Conservation (phyloP, 2,329 filamentous ascomycete genomes). For the Gliomastix tumulicola region DNA sequence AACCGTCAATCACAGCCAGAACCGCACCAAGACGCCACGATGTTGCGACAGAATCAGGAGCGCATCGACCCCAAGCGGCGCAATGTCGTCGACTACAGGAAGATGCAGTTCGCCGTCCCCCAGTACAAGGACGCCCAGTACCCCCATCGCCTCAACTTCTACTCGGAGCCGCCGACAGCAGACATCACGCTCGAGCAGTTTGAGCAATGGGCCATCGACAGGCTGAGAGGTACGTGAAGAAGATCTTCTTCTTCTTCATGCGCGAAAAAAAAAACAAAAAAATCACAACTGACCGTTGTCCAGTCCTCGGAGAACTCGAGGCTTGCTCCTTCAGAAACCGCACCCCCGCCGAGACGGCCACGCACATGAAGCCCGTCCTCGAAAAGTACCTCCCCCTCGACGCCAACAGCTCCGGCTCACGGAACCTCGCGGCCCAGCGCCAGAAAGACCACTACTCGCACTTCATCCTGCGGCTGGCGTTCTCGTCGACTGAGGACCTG, state of each 20-base stretch:
- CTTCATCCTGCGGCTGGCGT: constrained; percentile 91
- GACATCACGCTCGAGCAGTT: constrained; percentile 97
- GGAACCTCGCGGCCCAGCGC: constrained; percentile 61
- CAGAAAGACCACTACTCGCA: constrained; percentile 97
- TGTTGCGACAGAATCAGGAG: constrained; percentile 44
- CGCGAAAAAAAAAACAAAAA: neutral
- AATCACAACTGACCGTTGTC: constrained; percentile 3
- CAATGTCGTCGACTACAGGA: constrained; percentile 69
- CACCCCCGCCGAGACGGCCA: constrained; percentile 69
- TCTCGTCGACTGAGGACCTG: constrained; percentile 85
- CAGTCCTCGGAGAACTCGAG: constrained; percentile 83
- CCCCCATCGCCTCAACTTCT: constrained; percentile 85
- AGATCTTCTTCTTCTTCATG: no score
- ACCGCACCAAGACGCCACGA: constrained; percentile 16
- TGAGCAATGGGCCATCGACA: constrained; percentile 96
- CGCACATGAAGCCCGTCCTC: constrained; percentile 79
- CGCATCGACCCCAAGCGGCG: constrained; percentile 66
- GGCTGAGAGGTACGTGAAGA: constrained; percentile 81
- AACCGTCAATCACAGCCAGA: no score
- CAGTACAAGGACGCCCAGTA: constrained; percentile 74
- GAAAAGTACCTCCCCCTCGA: constrained; percentile 81
- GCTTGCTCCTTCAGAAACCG: constrained; percentile 94
- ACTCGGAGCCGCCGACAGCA: constrained; percentile 76
- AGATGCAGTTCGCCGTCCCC: constrained; percentile 77
- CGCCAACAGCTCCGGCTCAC: constrained; percentile 59